A percentile compares a stretch with the other conserved stretches of the same genome.
These are phyloP conservation scores for Vaccinium darrowii DNA, from an alignment of 148 eudicot species.

Conservation along the genomic window DNA sequence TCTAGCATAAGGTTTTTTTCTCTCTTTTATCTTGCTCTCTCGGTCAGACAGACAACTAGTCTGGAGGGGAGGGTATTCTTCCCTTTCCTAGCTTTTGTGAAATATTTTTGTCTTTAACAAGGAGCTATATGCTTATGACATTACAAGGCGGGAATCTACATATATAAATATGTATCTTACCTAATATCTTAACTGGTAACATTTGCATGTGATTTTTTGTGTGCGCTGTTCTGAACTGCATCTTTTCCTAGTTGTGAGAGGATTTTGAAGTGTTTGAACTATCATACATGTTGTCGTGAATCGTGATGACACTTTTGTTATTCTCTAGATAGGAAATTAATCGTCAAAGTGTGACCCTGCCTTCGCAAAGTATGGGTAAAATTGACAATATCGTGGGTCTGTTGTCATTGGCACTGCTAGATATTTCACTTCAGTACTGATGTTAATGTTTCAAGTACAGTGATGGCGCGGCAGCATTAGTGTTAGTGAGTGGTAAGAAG, in stretches of 20 bases:
- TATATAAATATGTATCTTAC: not conserved
- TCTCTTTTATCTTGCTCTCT: slow-evolving; percentile 3
- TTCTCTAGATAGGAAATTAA: not conserved
- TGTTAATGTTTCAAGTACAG: slow-evolving; percentile 33
- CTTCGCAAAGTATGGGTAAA: not conserved
- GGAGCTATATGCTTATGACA: not conserved
- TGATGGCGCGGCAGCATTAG: slow-evolving; percentile 98
- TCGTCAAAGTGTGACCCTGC: not conserved
- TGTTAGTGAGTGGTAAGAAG: slow-evolving; percentile 84
- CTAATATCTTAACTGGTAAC: not conserved
- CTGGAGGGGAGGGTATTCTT: not conserved
- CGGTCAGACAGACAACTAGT: not conserved
- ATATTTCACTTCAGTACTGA: not conserved
- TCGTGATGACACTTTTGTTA: not conserved
- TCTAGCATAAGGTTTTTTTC: slow-evolving; percentile 76
- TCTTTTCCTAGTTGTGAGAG: not conserved
- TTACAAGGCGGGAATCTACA: not conserved
- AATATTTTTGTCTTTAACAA: not conserved
- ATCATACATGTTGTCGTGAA: not conserved
- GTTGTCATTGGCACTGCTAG: not conserved
- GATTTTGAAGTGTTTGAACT: not conserved
- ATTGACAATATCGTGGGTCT: too few relatives aligned
- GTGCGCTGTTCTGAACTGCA: not conserved
- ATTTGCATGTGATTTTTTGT: not conserved
- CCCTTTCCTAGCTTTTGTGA: not conserved